These are phyloP conservation scores for Starmera dryadoides DNA, from an alignment of 805 yeast species.

Conservation along the genomic window DNA sequence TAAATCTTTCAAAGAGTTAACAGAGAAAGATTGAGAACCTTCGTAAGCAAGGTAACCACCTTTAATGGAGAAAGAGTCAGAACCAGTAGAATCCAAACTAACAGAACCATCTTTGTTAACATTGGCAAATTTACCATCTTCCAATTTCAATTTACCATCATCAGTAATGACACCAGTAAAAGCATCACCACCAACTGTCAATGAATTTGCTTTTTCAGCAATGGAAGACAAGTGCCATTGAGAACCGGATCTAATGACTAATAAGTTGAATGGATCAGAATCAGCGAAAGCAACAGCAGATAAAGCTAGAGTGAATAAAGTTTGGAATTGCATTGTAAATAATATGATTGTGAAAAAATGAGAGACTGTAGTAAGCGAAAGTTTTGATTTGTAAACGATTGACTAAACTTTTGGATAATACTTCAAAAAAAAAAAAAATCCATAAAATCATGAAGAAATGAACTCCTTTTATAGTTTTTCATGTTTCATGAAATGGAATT, in stretches of 20 bases:
- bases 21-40: slow-evolving; percentile 29
- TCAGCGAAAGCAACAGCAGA: slow-evolving; percentile 20
- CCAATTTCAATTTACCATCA: slow-evolving; percentile 23
- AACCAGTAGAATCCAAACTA: slow-evolving; percentile 22
- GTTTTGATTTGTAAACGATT: too few species aligned
- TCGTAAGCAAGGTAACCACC: slow-evolving; percentile 29
- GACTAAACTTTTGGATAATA: too few species aligned
- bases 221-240: slow-evolving; percentile 24
- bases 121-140: slow-evolving; percentile 23
- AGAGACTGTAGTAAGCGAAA: too few species aligned
- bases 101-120: slow-evolving; percentile 17
- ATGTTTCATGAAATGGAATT: too few species aligned
- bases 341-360: too few species aligned
- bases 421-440: too few species aligned
- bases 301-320: slow-evolving; percentile 10
- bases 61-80: slow-evolving; percentile 32
- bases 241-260: slow-evolving; percentile 30
- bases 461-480: too few species aligned
- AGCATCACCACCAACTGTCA: slow-evolving; percentile 11
- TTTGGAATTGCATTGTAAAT: too few species aligned
- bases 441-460: too few species aligned
- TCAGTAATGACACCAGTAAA: slow-evolving; percentile 21
- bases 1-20: slow-evolving; percentile 21
- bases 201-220: slow-evolving; percentile 10
- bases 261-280: slow-evolving; percentile 27